phyloP scores from a whole-genome alignment of 2,329 filamentous ascomycete genomes.

The Graphilbum fragrans region DNA sequence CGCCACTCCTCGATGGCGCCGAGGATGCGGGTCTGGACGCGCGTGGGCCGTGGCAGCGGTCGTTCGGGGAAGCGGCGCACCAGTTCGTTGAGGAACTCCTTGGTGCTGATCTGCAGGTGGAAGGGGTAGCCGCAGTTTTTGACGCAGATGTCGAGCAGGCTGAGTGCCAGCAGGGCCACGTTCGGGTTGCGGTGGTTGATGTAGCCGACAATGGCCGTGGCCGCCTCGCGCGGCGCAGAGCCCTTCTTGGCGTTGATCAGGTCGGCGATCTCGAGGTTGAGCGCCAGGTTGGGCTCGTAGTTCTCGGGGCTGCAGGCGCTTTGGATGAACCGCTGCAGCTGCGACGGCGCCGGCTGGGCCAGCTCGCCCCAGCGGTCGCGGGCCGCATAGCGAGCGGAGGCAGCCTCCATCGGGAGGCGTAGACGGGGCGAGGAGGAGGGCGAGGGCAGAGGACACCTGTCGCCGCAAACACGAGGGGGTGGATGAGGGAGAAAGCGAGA shows the following conservation, averaged over 20 bases:
- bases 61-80: slow-evolving; percentile 92
- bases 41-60: slow-evolving; percentile 71
- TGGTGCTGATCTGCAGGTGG: slow-evolving; percentile 95
- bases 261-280: slow-evolving; percentile 94
- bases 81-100: slow-evolving; percentile 97
- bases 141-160: slow-evolving; percentile 94
- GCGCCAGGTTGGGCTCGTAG: slow-evolving; percentile 91
- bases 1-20: slow-evolving; percentile 98
- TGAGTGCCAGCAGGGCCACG: slow-evolving; percentile 78
- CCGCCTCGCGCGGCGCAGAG: slow-evolving; percentile 86
- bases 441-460: background rate
- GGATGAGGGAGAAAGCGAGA: too few species aligned
- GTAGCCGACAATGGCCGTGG: slow-evolving; percentile 81
- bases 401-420: slow-evolving; percentile 64
- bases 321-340: slow-evolving; percentile 89
- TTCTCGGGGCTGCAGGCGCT: slow-evolving; percentile 95
- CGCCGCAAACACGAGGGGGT: too few species aligned
- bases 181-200: slow-evolving; percentile 97
- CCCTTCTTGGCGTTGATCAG: slow-evolving; percentile 97
- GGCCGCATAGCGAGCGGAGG: slow-evolving; percentile 87
- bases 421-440: background rate
- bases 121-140: slow-evolving; percentile 99
- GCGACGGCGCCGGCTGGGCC: slow-evolving; percentile 66
- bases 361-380: slow-evolving; percentile 86
- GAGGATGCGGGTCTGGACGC: slow-evolving; percentile 85